Evolutionary conservation across 106 monocot genomes (phyloP).

Genomic region (Dactylorhiza incarnata): DNA sequence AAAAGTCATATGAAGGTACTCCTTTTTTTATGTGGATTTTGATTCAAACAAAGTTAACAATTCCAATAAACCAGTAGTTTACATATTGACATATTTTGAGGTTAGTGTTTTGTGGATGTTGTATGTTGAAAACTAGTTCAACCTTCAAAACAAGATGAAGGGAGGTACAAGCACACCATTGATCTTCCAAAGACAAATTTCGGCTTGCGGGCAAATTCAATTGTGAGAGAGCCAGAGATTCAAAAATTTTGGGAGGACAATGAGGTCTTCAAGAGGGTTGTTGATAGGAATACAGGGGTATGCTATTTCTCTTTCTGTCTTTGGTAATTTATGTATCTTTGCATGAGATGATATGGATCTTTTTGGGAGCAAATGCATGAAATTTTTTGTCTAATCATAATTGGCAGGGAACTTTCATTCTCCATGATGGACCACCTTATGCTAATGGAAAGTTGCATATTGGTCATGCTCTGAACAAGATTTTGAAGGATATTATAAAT

Average conservation of each 20-base stretch:
- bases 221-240: constrained; percentile 77
- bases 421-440: constrained; percentile 99
- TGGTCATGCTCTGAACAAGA: constrained; percentile 98
- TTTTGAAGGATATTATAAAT: constrained; percentile 95
- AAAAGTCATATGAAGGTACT: constrained; percentile 69
- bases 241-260: constrained; percentile 95
- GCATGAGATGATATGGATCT: neutral
- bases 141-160: constrained; percentile 66
- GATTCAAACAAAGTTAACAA: neutral
- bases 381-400: constrained; percentile 10
- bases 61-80: neutral
- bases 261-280: constrained; percentile 62
- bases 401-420: constrained; percentile 65
- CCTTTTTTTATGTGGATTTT: neutral
- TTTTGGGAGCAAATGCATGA: neutral
- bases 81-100: neutral
- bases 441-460: constrained; percentile 94
- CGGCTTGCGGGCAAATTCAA: constrained; percentile 84
- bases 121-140: neutral
- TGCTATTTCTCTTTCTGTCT: constrained; percentile 7
- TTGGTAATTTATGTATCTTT: neutral
- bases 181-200: constrained; percentile 88
- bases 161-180: constrained; percentile 89
- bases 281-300: constrained; percentile 77
- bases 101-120: neutral